phyloP scores from a whole-genome alignment of 805 yeast genomes.

The Saturnispora dispora region DNA sequence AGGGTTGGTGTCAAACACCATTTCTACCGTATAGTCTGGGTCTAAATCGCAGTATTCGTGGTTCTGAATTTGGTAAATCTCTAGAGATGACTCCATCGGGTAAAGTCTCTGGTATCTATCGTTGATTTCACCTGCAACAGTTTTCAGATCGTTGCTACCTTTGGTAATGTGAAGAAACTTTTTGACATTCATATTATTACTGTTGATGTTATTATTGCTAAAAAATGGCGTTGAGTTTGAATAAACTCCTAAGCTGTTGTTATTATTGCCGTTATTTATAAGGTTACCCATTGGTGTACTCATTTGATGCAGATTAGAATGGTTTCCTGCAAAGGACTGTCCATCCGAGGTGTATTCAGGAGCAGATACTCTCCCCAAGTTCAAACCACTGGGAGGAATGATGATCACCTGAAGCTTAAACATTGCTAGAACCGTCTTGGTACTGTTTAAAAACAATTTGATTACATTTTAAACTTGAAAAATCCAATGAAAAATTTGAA shows the following conservation, averaged over 20 bases:
- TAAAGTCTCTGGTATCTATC: slow-evolving; percentile 52
- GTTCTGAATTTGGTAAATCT: slow-evolving; percentile 59
- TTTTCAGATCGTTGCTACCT: slow-evolving; percentile 36
- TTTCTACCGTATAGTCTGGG: slow-evolving; percentile 60
- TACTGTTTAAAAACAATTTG: not conserved
- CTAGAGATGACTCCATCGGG: slow-evolving; percentile 49
- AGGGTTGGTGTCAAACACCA: slow-evolving; percentile 48
- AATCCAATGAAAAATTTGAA: not conserved
- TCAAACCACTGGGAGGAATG: slow-evolving; percentile 10
- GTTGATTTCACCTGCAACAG: slow-evolving; percentile 46
- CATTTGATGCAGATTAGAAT: slow-evolving; percentile 16
- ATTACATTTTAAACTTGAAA: not conserved
- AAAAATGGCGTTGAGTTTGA: slow-evolving; percentile 14
- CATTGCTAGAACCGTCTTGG: slow-evolving; percentile 4
- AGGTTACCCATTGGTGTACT: slow-evolving; percentile 21
- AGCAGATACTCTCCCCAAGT: not conserved
- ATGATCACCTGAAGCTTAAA: slow-evolving; percentile 14
- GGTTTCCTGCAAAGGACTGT: not conserved
- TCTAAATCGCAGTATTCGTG: slow-evolving; percentile 63
- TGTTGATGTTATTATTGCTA: not conserved
- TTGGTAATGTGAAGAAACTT: slow-evolving; percentile 61
- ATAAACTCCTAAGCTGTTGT: not conserved
- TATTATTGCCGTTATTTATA: not conserved
- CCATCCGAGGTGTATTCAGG: not conserved
- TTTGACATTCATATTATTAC: slow-evolving; percentile 12